Evolutionary conservation across 495 filamentous ascomycete species (phyloP).

Genomic region (Cenococcum geophilum): DNA sequence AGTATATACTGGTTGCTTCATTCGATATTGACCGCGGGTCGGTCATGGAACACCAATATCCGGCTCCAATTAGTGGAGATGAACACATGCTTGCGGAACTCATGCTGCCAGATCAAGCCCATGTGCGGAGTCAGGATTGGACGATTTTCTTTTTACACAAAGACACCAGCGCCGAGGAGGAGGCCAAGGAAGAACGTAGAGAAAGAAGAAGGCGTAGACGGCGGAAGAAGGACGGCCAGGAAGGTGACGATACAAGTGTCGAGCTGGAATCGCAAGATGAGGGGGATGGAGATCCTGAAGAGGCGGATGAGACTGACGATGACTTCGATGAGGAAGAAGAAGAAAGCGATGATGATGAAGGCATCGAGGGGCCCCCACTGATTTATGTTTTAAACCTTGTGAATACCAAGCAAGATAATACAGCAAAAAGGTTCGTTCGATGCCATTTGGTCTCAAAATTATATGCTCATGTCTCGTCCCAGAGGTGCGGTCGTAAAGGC

Average conservation of each 20-base stretch:
- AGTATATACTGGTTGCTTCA: slow-evolving; percentile 97
- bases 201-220: slow-evolving; percentile 45
- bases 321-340: slow-evolving; percentile 46
- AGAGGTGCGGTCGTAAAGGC: slow-evolving; percentile 95
- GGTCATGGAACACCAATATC: slow-evolving; percentile 98
- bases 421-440: slow-evolving; percentile 63
- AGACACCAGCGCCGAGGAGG: slow-evolving; percentile 77
- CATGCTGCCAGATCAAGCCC: slow-evolving; percentile 97
- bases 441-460: background rate
- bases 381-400: slow-evolving; percentile 97
- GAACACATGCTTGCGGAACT: slow-evolving; percentile 96
- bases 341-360: slow-evolving; percentile 51
- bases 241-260: slow-evolving; percentile 12
- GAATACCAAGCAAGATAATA: slow-evolving; percentile 93
- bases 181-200: slow-evolving; percentile 48
- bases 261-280: slow-evolving; percentile 24
- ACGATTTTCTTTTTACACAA: slow-evolving; percentile 99
- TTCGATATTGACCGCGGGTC: slow-evolving; percentile 96
- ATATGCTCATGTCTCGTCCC: slow-evolving; percentile 20
- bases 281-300: slow-evolving; percentile 46
- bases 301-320: slow-evolving; percentile 43
- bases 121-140: slow-evolving; percentile 94
- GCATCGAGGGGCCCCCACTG: slow-evolving; percentile 75
- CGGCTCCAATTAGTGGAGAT: slow-evolving; percentile 89
- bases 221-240: slow-evolving; percentile 32